Percentiles rank a stretch among this genome's conserved stretches.
Evolutionary conservation across 2,329 filamentous ascomycete genomes (phyloP).

Genomic region (Diaporthe batatas): DNA sequence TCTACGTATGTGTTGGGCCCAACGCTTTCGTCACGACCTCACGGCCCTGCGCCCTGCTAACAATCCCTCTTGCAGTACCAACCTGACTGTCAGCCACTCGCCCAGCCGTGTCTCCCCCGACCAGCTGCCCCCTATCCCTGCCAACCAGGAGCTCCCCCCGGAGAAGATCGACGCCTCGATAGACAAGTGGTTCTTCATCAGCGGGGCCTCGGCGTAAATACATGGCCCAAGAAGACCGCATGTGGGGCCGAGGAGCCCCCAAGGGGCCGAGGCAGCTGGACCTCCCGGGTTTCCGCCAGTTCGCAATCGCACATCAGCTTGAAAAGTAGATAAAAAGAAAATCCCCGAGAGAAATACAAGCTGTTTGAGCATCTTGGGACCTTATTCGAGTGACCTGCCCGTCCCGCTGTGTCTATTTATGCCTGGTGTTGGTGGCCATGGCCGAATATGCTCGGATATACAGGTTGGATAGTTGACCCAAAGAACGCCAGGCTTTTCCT

Average conservation of each 20-base stretch:
- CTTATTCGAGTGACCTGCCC: neutral
- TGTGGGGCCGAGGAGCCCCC: neutral
- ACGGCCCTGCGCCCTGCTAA: neutral
- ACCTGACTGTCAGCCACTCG: conserved; percentile 82
- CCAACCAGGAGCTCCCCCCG: conserved; percentile 82
- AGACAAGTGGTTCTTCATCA: conserved; percentile 99
- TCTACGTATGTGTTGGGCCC: conserved; percentile 75
- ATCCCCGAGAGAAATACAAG: conserved; percentile 23
- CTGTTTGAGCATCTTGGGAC: neutral
- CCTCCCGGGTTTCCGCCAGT: conserved; percentile 17
- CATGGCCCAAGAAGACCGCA: neutral
- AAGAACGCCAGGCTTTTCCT: neutral
- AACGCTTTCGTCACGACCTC: neutral
- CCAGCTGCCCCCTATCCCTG: conserved; percentile 82
- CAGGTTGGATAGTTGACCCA: neutral
- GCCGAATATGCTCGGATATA: neutral
- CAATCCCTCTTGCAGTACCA: conserved; percentile 70
- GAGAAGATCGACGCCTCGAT: conserved; percentile 95
- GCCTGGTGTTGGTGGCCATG: neutral
- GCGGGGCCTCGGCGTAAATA: conserved; percentile 84
- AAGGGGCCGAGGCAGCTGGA: conserved; percentile 21
- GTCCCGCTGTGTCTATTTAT: neutral
- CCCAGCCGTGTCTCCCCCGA: conserved; percentile 76
- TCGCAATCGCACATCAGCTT: conserved; percentile 3
- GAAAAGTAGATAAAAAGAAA: conserved; percentile 32